These are phyloP conservation scores for Coemansia sp. DNA, from an alignment of 192 early-diverging fungal genomes.

Conservation along the genomic window DNA sequence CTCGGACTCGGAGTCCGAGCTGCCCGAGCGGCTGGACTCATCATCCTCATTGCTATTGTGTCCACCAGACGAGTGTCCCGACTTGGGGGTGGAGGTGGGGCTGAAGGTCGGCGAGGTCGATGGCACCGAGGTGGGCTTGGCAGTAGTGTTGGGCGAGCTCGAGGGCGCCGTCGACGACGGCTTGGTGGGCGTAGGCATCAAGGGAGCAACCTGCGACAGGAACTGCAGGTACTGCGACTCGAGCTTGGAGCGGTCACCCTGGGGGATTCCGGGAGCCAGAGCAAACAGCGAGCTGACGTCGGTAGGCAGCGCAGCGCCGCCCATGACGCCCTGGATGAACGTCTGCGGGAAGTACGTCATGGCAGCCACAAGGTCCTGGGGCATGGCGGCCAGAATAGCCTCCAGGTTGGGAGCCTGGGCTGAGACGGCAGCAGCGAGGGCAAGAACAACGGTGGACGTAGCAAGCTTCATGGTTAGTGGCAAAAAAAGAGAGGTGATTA, in stretches of 20 bases:
- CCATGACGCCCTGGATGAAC: slow-evolving; percentile 26
- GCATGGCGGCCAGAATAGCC: slow-evolving; percentile 31
- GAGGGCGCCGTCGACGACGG: not conserved
- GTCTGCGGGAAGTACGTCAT: slow-evolving; percentile 24
- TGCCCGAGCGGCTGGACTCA: not conserved
- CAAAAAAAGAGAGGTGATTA: not conserved
- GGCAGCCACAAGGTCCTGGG: slow-evolving; percentile 18
- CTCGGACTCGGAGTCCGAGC: not conserved
- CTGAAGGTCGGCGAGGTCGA: not conserved
- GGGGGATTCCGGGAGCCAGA: slow-evolving; percentile 22
- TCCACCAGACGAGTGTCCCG: not conserved
- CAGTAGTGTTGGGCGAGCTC: not conserved
- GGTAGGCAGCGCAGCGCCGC: slow-evolving; percentile 29
- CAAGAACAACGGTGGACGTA: slow-evolving; percentile 9
- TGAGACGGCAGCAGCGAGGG: slow-evolving; percentile 6
- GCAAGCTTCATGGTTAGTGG: slow-evolving; percentile 35
- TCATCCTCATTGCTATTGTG: not conserved
- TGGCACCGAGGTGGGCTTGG: not conserved
- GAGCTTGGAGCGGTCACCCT: slow-evolving; percentile 7
- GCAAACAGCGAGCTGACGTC: slow-evolving; percentile 18
- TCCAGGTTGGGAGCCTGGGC: slow-evolving; percentile 15
- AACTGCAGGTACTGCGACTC: slow-evolving; percentile 38
- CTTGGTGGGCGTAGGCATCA: slow-evolving; percentile 15
- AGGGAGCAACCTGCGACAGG: slow-evolving; percentile 17
- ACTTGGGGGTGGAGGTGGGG: not conserved